A percentile compares a stretch with the other conserved stretches of the same genome.
Conservation (phyloP, 2,329 filamentous ascomycete species). For the Sporothrix schenckii region DNA sequence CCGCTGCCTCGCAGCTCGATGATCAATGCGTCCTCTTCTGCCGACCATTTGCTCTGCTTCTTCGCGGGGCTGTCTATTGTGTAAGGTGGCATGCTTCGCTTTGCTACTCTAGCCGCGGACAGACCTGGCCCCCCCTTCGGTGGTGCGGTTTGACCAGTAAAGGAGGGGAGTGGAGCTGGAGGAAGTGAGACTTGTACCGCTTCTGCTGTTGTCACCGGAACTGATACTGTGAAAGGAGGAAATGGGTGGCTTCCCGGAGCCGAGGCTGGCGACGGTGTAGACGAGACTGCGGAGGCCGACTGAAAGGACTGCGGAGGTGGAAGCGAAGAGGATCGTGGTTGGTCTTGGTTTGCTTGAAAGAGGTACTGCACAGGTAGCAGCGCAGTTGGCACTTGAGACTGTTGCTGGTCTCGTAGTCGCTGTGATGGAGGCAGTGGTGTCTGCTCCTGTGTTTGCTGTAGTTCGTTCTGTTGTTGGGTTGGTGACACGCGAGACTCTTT, state of each 20-base stretch:
- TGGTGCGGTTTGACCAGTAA: slow-evolving; percentile 3
- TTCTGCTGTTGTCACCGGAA: slow-evolving; percentile 33
- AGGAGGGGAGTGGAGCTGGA: background rate
- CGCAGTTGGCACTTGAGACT: background rate
- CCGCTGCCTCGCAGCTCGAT: slow-evolving; percentile 86
- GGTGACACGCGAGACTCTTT: slow-evolving; percentile 63
- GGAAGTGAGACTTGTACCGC: slow-evolving; percentile 9
- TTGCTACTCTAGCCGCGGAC: slow-evolving; percentile 41
- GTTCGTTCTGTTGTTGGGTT: background rate
- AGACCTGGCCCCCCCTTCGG: slow-evolving; percentile 15
- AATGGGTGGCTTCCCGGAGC: slow-evolving; percentile 37
- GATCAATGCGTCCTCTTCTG: slow-evolving; percentile 89
- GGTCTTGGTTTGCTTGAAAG: slow-evolving; percentile 36
- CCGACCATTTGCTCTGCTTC: slow-evolving; percentile 96
- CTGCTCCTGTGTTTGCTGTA: background rate
- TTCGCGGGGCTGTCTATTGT: slow-evolving; percentile 72
- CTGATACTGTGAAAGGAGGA: slow-evolving; percentile 13
- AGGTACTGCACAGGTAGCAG: background rate
- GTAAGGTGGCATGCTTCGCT: slow-evolving; percentile 59
- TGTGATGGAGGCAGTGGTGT: background rate
- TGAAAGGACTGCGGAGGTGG: slow-evolving; percentile 37
- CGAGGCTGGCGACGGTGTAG: slow-evolving; percentile 46
- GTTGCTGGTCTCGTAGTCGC: background rate
- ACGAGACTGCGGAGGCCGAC: slow-evolving; percentile 26
- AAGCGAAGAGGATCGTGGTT: slow-evolving; percentile 46